These are phyloP conservation scores for Pythium brachiatum DNA, from an alignment of 352 stramenopile genomes.

Conservation along the genomic window DNA sequence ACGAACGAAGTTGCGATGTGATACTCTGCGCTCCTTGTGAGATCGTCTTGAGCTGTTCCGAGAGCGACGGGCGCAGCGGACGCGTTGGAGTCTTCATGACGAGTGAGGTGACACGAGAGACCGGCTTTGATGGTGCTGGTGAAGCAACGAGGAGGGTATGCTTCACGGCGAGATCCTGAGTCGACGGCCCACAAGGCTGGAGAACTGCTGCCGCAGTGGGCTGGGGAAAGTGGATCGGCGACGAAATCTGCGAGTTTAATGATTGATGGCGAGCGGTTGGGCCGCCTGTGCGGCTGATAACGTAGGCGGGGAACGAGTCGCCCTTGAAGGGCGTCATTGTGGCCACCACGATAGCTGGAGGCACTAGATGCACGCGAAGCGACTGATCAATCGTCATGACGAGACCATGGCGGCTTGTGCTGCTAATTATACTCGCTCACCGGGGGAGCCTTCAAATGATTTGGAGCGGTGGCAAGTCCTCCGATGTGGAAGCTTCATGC, in stretches of 20 bases:
- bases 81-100: slow-evolving; percentile 1
- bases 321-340: slow-evolving; percentile 50
- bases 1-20: slow-evolving; percentile 41
- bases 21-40: slow-evolving; percentile 47
- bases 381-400: too few species aligned
- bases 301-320: slow-evolving; percentile 59
- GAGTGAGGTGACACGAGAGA: not conserved
- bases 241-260: not conserved
- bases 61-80: slow-evolving; percentile 41
- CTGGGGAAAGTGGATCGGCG: not conserved
- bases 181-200: slow-evolving; percentile 4
- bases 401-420: not conserved
- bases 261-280: not conserved
- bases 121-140: not conserved
- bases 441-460: too few species aligned
- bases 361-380: too few species aligned
- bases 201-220: not conserved
- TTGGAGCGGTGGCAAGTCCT: too few species aligned
- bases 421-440: not conserved
- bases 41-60: slow-evolving; percentile 64
- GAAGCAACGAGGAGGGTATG: not conserved
- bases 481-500: too few species aligned
- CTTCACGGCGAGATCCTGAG: not conserved
- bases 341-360: not conserved
- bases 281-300: slow-evolving; percentile 31